A percentile compares a stretch with the other conserved stretches of the same genome.
These are phyloP conservation scores for Penicillium ucsense DNA, from an alignment of 495 filamentous ascomycete genomes.

Conservation along the genomic window DNA sequence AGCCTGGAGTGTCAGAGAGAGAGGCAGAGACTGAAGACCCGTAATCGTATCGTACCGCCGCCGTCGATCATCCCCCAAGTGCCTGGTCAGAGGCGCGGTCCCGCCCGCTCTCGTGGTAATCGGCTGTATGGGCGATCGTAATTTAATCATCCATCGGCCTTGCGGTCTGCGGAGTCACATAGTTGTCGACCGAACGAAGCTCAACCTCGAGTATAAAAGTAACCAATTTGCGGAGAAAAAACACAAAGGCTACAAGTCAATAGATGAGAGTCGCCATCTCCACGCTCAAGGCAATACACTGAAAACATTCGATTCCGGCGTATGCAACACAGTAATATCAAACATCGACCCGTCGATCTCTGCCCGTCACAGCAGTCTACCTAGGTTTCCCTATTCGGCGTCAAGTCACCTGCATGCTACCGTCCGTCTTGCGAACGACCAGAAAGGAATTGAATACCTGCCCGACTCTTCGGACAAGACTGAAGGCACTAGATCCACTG, in stretches of 20 bases:
- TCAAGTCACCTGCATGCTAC: conserved; percentile 2
- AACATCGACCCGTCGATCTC: not conserved
- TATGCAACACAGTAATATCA: not conserved
- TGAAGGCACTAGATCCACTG: too few species aligned
- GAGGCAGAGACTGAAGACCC: conserved; percentile 9
- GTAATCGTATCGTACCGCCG: conserved; percentile 8
- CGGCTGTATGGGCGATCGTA: not conserved
- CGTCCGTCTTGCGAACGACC: not conserved
- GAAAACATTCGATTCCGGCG: too few species aligned
- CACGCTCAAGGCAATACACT: too few species aligned
- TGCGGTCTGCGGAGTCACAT: too few species aligned
- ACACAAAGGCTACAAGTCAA: too few species aligned
- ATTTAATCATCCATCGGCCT: not conserved
- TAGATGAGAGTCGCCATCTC: too few species aligned
- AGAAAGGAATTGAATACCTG: too few species aligned
- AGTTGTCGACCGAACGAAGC: too few species aligned
- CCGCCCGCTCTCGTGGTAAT: conserved; percentile 3
- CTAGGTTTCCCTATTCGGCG: not conserved
- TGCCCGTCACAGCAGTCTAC: not conserved
- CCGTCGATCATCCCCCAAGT: conserved; percentile 14
- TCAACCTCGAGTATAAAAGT: too few species aligned
- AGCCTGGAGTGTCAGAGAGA: conserved; percentile 4
- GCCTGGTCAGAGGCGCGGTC: conserved; percentile 10
- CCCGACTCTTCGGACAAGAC: too few species aligned
- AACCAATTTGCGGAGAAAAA: too few species aligned